phyloP scores from a whole-genome alignment of 1,284 basidiomycete species.

The Quambalaria eucalypti region DNA sequence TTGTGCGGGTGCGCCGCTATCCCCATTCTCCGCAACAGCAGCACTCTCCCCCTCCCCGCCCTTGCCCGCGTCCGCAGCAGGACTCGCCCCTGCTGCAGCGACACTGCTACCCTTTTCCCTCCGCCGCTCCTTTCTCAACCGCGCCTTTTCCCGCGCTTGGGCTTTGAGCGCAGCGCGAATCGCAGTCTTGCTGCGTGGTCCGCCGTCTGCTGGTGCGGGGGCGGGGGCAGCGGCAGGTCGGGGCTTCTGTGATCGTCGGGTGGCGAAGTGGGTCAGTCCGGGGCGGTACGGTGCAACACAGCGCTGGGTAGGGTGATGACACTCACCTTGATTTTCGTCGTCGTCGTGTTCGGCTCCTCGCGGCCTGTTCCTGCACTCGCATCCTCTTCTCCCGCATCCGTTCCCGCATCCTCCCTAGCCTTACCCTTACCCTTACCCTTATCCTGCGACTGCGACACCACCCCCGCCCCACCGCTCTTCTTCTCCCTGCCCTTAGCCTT shows the following conservation, averaged over 20 bases:
- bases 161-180: background rate
- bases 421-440: background rate
- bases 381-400: background rate
- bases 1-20: no score
- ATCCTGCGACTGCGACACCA: background rate
- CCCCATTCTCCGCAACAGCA: no score
- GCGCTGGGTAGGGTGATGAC: no score
- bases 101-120: no score
- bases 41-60: background rate
- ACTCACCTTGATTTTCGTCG: background rate
- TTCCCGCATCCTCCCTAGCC: background rate
- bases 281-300: no score
- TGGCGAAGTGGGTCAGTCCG: no score
- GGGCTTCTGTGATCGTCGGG: no score
- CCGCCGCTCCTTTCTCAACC: background rate
- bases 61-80: background rate
- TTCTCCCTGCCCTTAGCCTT: background rate
- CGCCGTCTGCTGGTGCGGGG: no score
- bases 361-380: no score
- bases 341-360: background rate
- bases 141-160: background rate
- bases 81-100: background rate
- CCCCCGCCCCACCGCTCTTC: background rate
- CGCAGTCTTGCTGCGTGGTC: background rate
- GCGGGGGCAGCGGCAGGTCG: no score